Percentiles rank a stretch among this genome's conserved stretches.
These are phyloP conservation scores for Xylariaceae sp. DNA, from an alignment of 2,329 filamentous ascomycete genomes.

Conservation along the genomic window DNA sequence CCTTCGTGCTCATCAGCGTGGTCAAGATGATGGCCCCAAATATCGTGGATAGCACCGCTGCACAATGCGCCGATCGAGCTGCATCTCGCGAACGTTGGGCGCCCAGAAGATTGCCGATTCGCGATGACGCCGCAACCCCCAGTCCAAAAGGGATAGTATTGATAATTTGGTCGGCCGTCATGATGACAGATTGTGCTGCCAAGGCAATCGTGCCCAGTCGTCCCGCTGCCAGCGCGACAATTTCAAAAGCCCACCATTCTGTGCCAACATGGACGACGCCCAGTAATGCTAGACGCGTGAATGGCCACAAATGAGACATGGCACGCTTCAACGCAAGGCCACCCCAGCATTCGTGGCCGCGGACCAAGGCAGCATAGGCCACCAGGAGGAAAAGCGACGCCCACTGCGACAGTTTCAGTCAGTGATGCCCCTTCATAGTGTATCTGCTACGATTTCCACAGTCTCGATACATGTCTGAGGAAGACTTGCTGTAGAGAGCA, in stretches of 20 bases:
- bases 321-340: slow-evolving; percentile 63
- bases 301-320: slow-evolving; percentile 65
- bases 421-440: too few relatives aligned
- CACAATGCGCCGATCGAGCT: slow-evolving; percentile 68
- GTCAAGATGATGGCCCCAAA: slow-evolving; percentile 66
- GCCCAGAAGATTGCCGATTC: slow-evolving; percentile 78
- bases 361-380: slow-evolving; percentile 68
- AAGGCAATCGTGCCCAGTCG: slow-evolving; percentile 75
- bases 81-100: slow-evolving; percentile 64
- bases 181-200: slow-evolving; percentile 83
- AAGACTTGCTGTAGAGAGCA: too few relatives aligned
- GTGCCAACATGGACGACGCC: slow-evolving; percentile 83
- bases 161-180: slow-evolving; percentile 83
- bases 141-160: slow-evolving; percentile 85
- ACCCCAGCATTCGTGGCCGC: slow-evolving; percentile 76
- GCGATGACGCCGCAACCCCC: slow-evolving; percentile 74
- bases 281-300: slow-evolving; percentile 70
- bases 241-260: slow-evolving; percentile 95
- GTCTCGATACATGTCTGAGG: too few relatives aligned
- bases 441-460: too few relatives aligned
- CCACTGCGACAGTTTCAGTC: slow-evolving; percentile 46
- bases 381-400: slow-evolving; percentile 74
- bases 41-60: slow-evolving; percentile 69
- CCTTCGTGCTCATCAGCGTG: slow-evolving; percentile 66
- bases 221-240: slow-evolving; percentile 79